These are phyloP conservation scores for Primulina eburnea DNA, from an alignment of 257 asterid genomes.

Conservation along the genomic window DNA sequence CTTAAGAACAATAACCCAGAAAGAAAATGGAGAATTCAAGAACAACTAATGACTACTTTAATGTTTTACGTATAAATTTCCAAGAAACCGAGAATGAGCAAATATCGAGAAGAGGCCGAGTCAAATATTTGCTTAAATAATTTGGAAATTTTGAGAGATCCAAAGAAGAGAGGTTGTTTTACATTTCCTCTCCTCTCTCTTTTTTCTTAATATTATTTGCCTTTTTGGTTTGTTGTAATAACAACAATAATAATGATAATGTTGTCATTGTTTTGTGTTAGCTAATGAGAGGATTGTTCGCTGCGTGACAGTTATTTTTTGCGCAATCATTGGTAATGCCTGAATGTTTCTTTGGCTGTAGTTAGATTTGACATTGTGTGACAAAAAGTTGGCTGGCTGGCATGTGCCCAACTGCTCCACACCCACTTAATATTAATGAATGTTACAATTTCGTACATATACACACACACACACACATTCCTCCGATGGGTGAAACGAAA, in stretches of 20 bases:
- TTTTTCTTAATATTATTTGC: constrained; percentile 12
- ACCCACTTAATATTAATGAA: constrained; percentile 2
- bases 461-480: neutral
- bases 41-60: neutral
- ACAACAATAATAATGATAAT: neutral
- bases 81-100: constrained; percentile 21
- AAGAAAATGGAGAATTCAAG: neutral
- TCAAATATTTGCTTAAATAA: constrained; percentile 12
- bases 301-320: constrained; percentile 12
- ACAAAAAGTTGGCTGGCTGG: constrained; percentile 1
- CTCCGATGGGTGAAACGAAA: too few relatives aligned
- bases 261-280: neutral
- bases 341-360: constrained; percentile 23
- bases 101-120: constrained; percentile 7
- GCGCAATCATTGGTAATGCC: constrained; percentile 30
- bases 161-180: constrained; percentile 49
- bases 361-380: constrained; percentile 10
- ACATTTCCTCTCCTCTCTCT: constrained; percentile 30
- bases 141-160: constrained; percentile 31
- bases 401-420: constrained; percentile 15
- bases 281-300: constrained; percentile 7
- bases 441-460: neutral
- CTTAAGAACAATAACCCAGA: neutral
- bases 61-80: neutral
- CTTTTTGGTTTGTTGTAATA: neutral